Percentiles rank a stretch among this genome's conserved stretches.
These are phyloP conservation scores for Leptographium radiaticola DNA, from an alignment of 2,329 filamentous ascomycete genomes.

Conservation along the genomic window DNA sequence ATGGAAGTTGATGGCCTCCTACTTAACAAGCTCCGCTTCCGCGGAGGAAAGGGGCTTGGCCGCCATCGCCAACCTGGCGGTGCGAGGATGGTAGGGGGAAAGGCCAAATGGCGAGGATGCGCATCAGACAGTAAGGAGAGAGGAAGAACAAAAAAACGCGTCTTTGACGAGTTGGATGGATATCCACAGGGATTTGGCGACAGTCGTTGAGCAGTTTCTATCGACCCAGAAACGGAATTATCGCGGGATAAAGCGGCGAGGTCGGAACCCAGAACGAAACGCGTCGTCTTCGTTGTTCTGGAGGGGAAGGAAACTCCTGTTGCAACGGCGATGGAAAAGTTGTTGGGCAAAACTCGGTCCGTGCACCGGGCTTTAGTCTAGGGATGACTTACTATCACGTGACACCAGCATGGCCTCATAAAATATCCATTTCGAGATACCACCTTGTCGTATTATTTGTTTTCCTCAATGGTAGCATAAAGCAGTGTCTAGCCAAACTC, in stretches of 20 bases:
- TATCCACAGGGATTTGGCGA: too few species aligned
- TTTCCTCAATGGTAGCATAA: too few species aligned
- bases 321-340: neutral
- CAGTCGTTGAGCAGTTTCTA: too few species aligned
- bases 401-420: neutral
- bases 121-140: neutral
- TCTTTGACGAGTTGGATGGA: neutral
- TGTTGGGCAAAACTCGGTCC: neutral
- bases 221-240: neutral
- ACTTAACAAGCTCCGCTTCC: constrained; percentile 48
- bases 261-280: neutral
- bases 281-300: neutral
- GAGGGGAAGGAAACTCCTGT: neutral
- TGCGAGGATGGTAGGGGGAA: neutral
- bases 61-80: constrained; percentile 13
- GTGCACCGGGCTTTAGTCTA: neutral
- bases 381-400: neutral
- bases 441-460: too few species aligned
- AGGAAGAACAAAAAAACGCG: neutral
- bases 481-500: too few species aligned
- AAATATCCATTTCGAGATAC: too few species aligned
- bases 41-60: constrained; percentile 28
- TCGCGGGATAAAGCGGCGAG: neutral
- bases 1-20: constrained; percentile 7
- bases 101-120: neutral